A percentile compares a stretch with the other conserved stretches of the same genome.
phyloP scores from a whole-genome alignment of 2,329 filamentous ascomycete genomes.

The Pseudogymnoascus sp. region DNA sequence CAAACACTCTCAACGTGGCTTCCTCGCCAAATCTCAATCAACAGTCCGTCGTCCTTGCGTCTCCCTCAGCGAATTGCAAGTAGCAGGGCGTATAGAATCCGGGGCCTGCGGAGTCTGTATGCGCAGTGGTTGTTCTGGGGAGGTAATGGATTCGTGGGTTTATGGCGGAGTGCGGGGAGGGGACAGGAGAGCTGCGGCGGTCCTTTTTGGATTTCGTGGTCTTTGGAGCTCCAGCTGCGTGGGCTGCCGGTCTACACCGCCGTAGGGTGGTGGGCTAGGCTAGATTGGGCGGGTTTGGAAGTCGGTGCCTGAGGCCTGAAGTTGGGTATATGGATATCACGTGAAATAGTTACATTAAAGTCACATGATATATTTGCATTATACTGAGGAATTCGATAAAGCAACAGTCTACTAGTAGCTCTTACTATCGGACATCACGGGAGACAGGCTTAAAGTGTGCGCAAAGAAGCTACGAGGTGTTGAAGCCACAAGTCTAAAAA shows the following conservation, averaged over 20 bases:
- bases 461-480: no score
- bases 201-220: constrained; percentile 12
- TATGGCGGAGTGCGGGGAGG: background rate
- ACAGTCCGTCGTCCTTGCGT: background rate
- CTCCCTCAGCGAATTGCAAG: background rate
- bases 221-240: constrained; percentile 11
- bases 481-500: no score
- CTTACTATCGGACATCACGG: no score
- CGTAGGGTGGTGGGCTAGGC: background rate
- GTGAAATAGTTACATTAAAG: background rate
- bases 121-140: background rate
- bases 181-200: constrained; percentile 9
- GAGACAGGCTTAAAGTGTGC: no score
- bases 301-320: background rate
- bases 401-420: background rate
- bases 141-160: background rate
- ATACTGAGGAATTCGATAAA: background rate
- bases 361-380: background rate
- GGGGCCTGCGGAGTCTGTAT: constrained; percentile 19
- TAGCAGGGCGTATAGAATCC: background rate
- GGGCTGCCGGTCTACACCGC: background rate
- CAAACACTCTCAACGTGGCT: background rate
- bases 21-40: constrained; percentile 3
- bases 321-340: background rate
- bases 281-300: background rate